Conservation (phyloP, 164 flowering plant genomes). For the Sextonia rubra region DNA sequence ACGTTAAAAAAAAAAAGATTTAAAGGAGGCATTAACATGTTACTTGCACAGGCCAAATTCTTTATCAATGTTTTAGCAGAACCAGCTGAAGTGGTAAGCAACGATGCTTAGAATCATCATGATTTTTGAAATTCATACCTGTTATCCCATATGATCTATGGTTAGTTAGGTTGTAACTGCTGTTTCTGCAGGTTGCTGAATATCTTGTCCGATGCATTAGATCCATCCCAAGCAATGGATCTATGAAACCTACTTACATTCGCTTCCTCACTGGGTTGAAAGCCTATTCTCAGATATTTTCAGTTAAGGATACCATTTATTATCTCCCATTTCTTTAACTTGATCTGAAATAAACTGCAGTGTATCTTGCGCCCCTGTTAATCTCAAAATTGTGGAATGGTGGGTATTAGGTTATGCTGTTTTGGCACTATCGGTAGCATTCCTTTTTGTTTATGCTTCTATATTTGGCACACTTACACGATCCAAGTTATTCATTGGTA, state of each 20-base stretch:
- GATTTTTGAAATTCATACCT: not conserved
- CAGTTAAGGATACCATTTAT: slow-evolving; percentile 41
- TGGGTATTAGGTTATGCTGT: not conserved
- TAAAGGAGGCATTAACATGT: not conserved
- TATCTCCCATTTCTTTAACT: not conserved
- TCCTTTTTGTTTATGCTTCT: too few relatives aligned
- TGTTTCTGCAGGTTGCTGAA: slow-evolving; percentile 59
- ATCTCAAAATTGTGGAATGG: not conserved
- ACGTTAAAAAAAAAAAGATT: not conserved
- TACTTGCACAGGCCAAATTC: slow-evolving; percentile 77
- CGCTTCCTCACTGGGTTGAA: slow-evolving; percentile 91
- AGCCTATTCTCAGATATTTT: slow-evolving; percentile 92
- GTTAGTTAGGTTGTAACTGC: not conserved
- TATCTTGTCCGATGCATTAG: slow-evolving; percentile 74
- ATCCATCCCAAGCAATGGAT: slow-evolving; percentile 49
- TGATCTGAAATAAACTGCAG: not conserved
- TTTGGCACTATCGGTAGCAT: too few relatives aligned
- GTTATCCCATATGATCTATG: not conserved
- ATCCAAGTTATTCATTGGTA: not conserved
- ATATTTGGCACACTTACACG: not conserved
- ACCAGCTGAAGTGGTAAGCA: slow-evolving; percentile 88
- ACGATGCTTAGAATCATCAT: not conserved
- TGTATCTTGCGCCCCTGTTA: not conserved
- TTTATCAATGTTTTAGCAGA: slow-evolving; percentile 93
- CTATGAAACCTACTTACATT: slow-evolving; percentile 70